phyloP scores from a whole-genome alignment of 2,329 filamentous ascomycete genomes.

The Penicillium sp. region DNA sequence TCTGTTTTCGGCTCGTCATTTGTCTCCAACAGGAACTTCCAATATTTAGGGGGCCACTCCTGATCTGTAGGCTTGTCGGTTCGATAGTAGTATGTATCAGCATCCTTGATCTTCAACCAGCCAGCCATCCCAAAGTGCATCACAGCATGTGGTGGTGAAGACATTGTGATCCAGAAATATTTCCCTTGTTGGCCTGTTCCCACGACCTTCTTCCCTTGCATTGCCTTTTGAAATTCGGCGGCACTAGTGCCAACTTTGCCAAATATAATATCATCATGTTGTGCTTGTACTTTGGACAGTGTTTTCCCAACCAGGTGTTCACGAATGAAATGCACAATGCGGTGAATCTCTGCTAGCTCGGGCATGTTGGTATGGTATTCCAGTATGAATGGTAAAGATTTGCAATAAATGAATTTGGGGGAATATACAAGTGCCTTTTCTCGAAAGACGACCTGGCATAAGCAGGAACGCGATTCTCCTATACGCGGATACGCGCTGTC shows the following conservation, averaged over 20 bases:
- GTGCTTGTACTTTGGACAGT: slow-evolving; percentile 66
- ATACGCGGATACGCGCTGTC: neutral
- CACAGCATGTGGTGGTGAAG: slow-evolving; percentile 74
- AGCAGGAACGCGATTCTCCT: neutral
- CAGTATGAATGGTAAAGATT: neutral
- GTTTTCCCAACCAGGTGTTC: slow-evolving; percentile 81
- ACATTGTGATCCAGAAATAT: slow-evolving; percentile 90
- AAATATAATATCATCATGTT: slow-evolving; percentile 81
- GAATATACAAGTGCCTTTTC: slow-evolving; percentile 2
- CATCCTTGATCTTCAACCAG: slow-evolving; percentile 84
- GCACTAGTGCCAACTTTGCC: slow-evolving; percentile 85
- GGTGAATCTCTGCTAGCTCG: slow-evolving; percentile 65
- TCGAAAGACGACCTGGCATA: neutral
- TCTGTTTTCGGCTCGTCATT: slow-evolving; percentile 60
- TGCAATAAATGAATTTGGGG: slow-evolving; percentile 1
- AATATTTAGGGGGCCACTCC: slow-evolving; percentile 83
- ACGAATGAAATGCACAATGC: slow-evolving; percentile 80
- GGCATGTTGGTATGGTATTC: slow-evolving; percentile 39
- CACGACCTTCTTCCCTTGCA: slow-evolving; percentile 70
- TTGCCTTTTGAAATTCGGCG: slow-evolving; percentile 67
- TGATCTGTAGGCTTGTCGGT: slow-evolving; percentile 57
- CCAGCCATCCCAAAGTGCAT: slow-evolving; percentile 80
- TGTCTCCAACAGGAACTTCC: slow-evolving; percentile 78
- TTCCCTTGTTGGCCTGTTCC: slow-evolving; percentile 85
- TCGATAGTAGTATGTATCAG: slow-evolving; percentile 77